Conservation (phyloP, 805 yeast genomes). For the Saturnispora zaruensis region DNA sequence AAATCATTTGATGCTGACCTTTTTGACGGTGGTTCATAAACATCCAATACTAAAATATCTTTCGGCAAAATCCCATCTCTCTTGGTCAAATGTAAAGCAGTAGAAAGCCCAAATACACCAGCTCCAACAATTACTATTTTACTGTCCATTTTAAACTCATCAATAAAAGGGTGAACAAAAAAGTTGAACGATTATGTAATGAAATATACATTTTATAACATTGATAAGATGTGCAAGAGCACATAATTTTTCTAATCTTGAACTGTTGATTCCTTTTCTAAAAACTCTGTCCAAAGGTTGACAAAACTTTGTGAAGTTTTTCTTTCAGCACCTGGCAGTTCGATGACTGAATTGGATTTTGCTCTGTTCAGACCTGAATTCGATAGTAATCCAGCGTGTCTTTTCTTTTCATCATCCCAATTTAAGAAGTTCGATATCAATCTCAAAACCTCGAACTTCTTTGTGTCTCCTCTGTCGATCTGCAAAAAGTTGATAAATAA, state of each 20-base stretch:
- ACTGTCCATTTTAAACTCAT: neutral
- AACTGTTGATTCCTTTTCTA: conserved; percentile 59
- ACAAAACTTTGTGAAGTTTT: conserved; percentile 40
- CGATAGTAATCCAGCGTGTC: conserved; percentile 61
- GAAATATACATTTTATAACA: neutral
- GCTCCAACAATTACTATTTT: conserved; percentile 24
- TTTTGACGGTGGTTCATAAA: conserved; percentile 36
- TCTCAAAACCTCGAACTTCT: conserved; percentile 85
- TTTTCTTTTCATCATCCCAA: conserved; percentile 79
- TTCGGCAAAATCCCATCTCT: conserved; percentile 16
- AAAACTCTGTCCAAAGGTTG: conserved; percentile 69
- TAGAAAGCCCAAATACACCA: conserved; percentile 40
- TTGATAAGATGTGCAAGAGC: neutral
- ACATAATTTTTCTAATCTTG: neutral
- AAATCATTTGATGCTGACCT: conserved; percentile 40
- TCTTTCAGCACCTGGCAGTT: conserved; percentile 22
- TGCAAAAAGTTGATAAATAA: conserved; percentile 76
- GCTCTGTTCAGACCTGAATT: conserved; percentile 16
- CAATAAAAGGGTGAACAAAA: neutral
- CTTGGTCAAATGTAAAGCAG: conserved; percentile 30
- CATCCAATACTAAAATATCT: conserved; percentile 30
- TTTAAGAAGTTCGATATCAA: conserved; percentile 72
- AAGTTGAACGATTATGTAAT: neutral
- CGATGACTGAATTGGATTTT: conserved; percentile 27
- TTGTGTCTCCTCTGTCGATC: conserved; percentile 86